Percentiles rank a stretch among this genome's conserved stretches.
Conservation (phyloP, 139 green algal genomes). For the Raphidocelis subcapitata region DNA sequence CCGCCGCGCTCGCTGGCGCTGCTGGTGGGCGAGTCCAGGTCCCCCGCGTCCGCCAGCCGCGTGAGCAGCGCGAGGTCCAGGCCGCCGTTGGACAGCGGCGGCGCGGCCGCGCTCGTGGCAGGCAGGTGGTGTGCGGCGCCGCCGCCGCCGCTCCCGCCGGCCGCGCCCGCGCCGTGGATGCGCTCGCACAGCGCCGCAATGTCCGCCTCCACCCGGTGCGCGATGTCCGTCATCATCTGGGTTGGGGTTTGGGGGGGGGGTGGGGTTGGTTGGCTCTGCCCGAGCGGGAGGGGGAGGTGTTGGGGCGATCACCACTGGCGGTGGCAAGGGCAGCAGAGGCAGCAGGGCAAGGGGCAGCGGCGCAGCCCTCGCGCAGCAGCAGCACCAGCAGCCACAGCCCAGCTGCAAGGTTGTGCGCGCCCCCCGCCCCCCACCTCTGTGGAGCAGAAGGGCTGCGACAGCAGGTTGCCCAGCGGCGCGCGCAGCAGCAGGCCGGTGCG, state of each 20-base stretch:
- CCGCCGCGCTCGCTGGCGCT: not conserved
- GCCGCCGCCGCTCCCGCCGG: not conserved
- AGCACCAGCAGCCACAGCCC: not conserved
- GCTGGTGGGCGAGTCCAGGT: too few species aligned
- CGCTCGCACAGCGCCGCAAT: conserved; percentile 29
- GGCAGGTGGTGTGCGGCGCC: conserved; percentile 1
- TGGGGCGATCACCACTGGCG: too few species aligned
- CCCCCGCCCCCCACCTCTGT: conserved; percentile 54
- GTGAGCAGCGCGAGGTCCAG: conserved; percentile 25
- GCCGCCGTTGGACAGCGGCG: not conserved
- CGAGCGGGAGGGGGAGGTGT: not conserved
- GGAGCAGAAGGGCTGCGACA: conserved; percentile 79
- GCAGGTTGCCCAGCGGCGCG: conserved; percentile 66
- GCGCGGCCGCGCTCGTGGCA: not conserved
- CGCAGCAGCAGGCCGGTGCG: conserved; percentile 64
- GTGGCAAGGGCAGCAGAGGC: too few species aligned
- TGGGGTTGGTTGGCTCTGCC: too few species aligned
- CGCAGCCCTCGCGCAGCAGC: not conserved
- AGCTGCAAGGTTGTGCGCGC: not conserved
- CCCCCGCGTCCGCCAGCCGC: conserved; percentile 5
- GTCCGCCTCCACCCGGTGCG: conserved; percentile 48
- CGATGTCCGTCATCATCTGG: conserved; percentile 54
- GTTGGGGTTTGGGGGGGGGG: not conserved
- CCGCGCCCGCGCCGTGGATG: conserved; percentile 10
- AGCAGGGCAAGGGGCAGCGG: not conserved